These are phyloP conservation scores for Fusarium robinianum DNA, from an alignment of 2,329 filamentous ascomycete genomes.

Conservation along the genomic window DNA sequence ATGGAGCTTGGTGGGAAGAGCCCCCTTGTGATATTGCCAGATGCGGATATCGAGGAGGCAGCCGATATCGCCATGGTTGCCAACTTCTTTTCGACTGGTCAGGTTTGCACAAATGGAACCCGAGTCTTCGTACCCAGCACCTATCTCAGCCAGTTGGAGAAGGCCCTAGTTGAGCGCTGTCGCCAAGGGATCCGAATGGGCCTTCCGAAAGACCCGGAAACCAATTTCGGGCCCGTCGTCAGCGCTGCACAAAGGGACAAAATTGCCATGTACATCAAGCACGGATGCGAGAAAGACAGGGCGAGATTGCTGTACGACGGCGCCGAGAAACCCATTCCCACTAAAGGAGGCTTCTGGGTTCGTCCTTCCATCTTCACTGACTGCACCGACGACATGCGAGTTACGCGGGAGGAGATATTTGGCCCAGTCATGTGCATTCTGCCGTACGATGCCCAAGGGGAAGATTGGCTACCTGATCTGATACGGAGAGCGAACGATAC, in stretches of 20 bases:
- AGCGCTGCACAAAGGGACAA: conserved; percentile 76
- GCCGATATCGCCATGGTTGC: conserved; percentile 91
- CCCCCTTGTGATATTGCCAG: conserved; percentile 77
- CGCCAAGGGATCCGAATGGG: conserved; percentile 75
- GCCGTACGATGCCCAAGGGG: conserved; percentile 61
- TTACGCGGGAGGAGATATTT: conserved; percentile 84
- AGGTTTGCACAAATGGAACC: conserved; percentile 93
- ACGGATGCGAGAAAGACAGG: conserved; percentile 73
- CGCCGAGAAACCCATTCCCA: conserved; percentile 58
- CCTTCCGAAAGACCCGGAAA: conserved; percentile 70
- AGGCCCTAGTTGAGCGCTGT: conserved; percentile 57
- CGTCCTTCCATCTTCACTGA: conserved; percentile 83
- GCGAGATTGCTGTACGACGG: conserved; percentile 78
- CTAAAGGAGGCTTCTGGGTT: conserved; percentile 77
- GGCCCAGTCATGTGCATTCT: conserved; percentile 85
- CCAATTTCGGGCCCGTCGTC: conserved; percentile 85
- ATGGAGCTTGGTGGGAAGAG: conserved; percentile 93
- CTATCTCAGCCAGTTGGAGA: conserved; percentile 71
- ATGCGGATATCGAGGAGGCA: conserved; percentile 77
- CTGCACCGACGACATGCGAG: conserved; percentile 81
- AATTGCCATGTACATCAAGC: conserved; percentile 73
- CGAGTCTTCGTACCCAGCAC: conserved; percentile 76
- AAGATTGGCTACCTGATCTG: conserved; percentile 64
- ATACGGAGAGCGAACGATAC: conserved; percentile 77
- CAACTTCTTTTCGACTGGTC: conserved; percentile 89